Evolutionary conservation across 306 rosid species (phyloP).

Genomic region (Prosopis cineraria): DNA sequence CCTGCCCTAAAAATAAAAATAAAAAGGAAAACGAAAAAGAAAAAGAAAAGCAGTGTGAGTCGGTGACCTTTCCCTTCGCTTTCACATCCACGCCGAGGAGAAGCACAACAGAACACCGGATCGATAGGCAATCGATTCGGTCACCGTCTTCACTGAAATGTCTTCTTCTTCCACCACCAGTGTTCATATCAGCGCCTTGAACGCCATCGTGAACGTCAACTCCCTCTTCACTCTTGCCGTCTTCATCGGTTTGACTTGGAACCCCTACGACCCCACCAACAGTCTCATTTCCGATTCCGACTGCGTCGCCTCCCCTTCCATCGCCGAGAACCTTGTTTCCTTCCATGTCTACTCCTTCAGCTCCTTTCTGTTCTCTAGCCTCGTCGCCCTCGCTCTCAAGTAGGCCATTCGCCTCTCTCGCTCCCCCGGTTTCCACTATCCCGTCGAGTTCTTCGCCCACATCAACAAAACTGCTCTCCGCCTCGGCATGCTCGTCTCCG

Average conservation of each 20-base stretch:
- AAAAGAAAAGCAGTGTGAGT: not conserved
- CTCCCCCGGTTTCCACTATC: conserved; percentile 46
- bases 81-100: not conserved
- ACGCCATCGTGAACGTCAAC: conserved; percentile 84
- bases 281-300: conserved; percentile 40
- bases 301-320: conserved; percentile 59
- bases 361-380: conserved; percentile 97
- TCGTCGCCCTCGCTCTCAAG: conserved; percentile 79
- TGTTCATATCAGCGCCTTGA: conserved; percentile 72
- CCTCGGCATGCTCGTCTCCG: conserved; percentile 81
- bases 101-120: not conserved
- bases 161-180: conserved; percentile 57
- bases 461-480: conserved; percentile 61
- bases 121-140: not conserved
- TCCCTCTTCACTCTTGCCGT: conserved; percentile 89
- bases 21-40: not conserved
- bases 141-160: conserved; percentile 19
- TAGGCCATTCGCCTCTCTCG: conserved; percentile 76
- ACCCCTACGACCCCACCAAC: conserved; percentile 67
- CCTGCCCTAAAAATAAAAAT: not conserved
- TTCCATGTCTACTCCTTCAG: conserved; percentile 97
- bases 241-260: conserved; percentile 82
- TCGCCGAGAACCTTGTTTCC: conserved; percentile 73
- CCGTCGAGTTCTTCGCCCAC: conserved; percentile 52
- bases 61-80: too few relatives aligned